Evolutionary conservation across 1,284 basidiomycete genomes (phyloP).

Genomic region (Phellinidium pouzarii): DNA sequence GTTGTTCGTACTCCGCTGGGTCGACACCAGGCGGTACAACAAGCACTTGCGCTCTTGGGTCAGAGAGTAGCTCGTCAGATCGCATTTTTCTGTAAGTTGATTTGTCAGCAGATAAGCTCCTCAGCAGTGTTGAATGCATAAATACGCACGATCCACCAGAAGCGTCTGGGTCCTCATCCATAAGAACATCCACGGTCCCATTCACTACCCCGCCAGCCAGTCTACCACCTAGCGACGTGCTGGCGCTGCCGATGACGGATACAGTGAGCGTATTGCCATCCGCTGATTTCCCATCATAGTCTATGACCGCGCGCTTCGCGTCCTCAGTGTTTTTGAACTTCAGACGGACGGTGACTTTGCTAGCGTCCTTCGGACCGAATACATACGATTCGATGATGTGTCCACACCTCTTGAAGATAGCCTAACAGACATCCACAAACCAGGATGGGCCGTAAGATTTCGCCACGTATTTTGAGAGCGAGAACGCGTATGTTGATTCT

Average conservation of each 20-base stretch:
- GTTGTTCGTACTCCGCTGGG: slow-evolving; percentile 45
- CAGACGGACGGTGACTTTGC: slow-evolving; percentile 60
- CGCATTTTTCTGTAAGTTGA: slow-evolving; percentile 64
- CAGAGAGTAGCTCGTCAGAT: slow-evolving; percentile 68
- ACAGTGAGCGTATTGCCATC: slow-evolving; percentile 74
- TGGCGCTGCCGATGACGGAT: slow-evolving; percentile 45
- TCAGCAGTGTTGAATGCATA: background rate
- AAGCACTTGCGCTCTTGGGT: slow-evolving; percentile 63
- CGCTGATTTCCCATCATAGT: slow-evolving; percentile 75
- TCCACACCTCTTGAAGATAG: slow-evolving; percentile 79
- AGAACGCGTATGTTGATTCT: background rate
- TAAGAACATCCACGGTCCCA: slow-evolving; percentile 37
- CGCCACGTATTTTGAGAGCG: background rate
- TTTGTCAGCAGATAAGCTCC: background rate
- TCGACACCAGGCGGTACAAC: slow-evolving; percentile 64
- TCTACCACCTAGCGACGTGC: slow-evolving; percentile 39
- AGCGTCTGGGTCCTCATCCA: slow-evolving; percentile 51
- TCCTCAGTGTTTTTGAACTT: slow-evolving; percentile 62
- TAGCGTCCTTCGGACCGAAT: slow-evolving; percentile 31
- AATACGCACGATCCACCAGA: slow-evolving; percentile 51
- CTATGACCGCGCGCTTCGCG: slow-evolving; percentile 61
- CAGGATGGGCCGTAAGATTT: background rate
- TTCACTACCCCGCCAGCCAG: slow-evolving; percentile 48
- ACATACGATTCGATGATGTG: slow-evolving; percentile 52
- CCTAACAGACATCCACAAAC: slow-evolving; percentile 33